Base-by-base conservation (phyloP, 1,284 basidiomycete genomes). In the Rhodotorula sp. region DNA sequence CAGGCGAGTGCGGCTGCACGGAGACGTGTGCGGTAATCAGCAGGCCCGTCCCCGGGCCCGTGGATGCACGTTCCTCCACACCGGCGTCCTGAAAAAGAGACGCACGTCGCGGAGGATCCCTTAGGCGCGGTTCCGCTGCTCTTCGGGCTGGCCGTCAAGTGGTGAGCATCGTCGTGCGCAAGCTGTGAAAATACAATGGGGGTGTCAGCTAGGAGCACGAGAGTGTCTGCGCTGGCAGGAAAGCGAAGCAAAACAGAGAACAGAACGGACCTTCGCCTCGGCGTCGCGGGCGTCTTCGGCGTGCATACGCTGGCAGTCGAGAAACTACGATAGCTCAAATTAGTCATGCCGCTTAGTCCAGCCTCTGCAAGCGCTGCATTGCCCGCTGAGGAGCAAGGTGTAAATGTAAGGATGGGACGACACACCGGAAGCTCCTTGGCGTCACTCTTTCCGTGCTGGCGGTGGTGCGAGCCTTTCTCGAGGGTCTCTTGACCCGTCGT, bases 1-100 rank as follows among this genome's bases (percentile, higher is more conserved):
- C 50, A 42, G 68, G 59, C 2, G 56, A 45, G n/a, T 61, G 8
- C 27, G 64, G 61, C 69, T 70, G 61, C 16, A 16, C 5, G 56
- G n/a, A 34, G 34, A 5, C 34, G 34, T 3, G 34, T 34, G 34
- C 34, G 34, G 34, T 34, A 5, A 34, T 34, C 5, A 34, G 34
- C 34, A 34, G 5, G 34, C 5, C 2, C 34, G 34, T 34, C 34
- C 5, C 34, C 34, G 34, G 3, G 34, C 5, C 34, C 5, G 34
- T 34, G 34, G 34, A 34, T 34, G 34, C 34, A 34, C 34, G 34
- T 34, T 5, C 34, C 34, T 34, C 34, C 34, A 5, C 2, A 2
- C 3, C 34, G 34, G 34, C 34, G 34, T 34, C 5, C 5, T 34
- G 3, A 34, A 5, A 5, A 34, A 2, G 34, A 34, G 34, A 63